Percentiles rank a stretch among this genome's conserved stretches.
Evolutionary conservation across 352 stramenopile genomes (phyloP).

Genomic region (Phytophthora sansomeana): DNA sequence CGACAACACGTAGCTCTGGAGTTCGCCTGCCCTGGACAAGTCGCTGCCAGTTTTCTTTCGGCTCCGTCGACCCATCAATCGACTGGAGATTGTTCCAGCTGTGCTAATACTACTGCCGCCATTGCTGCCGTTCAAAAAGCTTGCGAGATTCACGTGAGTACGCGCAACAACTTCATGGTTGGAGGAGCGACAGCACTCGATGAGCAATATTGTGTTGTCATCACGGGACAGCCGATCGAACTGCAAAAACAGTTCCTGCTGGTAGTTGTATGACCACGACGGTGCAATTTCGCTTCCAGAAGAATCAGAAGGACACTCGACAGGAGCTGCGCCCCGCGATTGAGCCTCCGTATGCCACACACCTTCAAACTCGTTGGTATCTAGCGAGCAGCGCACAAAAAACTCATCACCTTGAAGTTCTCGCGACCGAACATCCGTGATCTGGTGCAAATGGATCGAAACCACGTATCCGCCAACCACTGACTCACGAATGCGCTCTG

Average conservation of each 20-base stretch:
- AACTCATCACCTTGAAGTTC: slow-evolving; percentile 75
- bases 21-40: slow-evolving; percentile 28
- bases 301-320: slow-evolving; percentile 37
- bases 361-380: slow-evolving; percentile 86
- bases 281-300: slow-evolving; percentile 18
- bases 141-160: slow-evolving; percentile 85
- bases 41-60: slow-evolving; percentile 34
- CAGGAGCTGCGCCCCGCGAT: slow-evolving; percentile 54
- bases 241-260: slow-evolving; percentile 84
- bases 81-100: slow-evolving; percentile 33
- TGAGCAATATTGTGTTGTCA: slow-evolving; percentile 85
- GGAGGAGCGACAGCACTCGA: slow-evolving; percentile 80
- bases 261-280: slow-evolving; percentile 74
- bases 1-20: slow-evolving; percentile 80
- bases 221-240: slow-evolving; percentile 85
- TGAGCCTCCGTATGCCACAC: slow-evolving; percentile 88
- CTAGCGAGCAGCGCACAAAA: slow-evolving; percentile 85
- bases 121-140: slow-evolving; percentile 70
- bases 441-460: slow-evolving; percentile 69
- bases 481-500: slow-evolving; percentile 85
- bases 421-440: slow-evolving; percentile 68
- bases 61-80: slow-evolving; percentile 35
- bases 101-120: slow-evolving; percentile 15
- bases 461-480: slow-evolving; percentile 86
- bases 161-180: slow-evolving; percentile 83